A percentile compares a stretch with the other conserved stretches of the same genome.
Conservation (phyloP, 495 filamentous ascomycete species). For the Xylaria cubensis region DNA sequence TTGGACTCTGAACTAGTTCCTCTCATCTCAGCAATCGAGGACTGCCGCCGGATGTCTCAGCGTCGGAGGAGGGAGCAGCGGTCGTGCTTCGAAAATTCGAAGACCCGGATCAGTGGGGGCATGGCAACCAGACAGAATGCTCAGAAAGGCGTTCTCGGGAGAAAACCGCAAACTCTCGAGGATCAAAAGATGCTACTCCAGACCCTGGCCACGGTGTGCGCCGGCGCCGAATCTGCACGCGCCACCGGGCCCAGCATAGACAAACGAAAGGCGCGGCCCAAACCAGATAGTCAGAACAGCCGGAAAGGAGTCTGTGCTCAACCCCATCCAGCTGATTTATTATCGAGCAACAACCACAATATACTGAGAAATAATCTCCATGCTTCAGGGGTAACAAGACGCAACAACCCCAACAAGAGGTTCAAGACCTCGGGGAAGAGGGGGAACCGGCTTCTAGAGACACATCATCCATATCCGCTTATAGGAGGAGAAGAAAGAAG, state of each 20-base stretch:
- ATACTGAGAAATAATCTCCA: neutral
- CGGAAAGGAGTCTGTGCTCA: neutral
- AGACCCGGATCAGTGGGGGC: neutral
- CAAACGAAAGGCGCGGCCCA: neutral
- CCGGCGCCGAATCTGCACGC: neutral
- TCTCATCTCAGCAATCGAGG: conserved; percentile 2
- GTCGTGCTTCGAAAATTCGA: neutral
- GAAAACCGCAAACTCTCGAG: neutral
- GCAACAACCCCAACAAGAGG: neutral
- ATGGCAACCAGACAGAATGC: no score
- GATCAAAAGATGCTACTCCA: neutral
- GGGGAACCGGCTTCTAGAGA: neutral
- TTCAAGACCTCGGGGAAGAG: neutral
- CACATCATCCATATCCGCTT: neutral
- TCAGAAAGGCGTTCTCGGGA: neutral
- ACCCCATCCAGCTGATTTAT: neutral
- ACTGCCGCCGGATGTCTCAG: conserved; percentile 3
- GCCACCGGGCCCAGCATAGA: neutral
- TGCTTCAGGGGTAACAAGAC: neutral
- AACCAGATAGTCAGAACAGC: neutral
- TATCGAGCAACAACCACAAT: neutral
- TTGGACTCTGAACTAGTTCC: neutral
- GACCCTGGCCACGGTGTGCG: neutral
- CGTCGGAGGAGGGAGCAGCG: neutral
- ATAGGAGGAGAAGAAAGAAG: neutral